These are phyloP conservation scores for Chlorella ohadii DNA, from an alignment of 139 green algal genomes.

Conservation along the genomic window DNA sequence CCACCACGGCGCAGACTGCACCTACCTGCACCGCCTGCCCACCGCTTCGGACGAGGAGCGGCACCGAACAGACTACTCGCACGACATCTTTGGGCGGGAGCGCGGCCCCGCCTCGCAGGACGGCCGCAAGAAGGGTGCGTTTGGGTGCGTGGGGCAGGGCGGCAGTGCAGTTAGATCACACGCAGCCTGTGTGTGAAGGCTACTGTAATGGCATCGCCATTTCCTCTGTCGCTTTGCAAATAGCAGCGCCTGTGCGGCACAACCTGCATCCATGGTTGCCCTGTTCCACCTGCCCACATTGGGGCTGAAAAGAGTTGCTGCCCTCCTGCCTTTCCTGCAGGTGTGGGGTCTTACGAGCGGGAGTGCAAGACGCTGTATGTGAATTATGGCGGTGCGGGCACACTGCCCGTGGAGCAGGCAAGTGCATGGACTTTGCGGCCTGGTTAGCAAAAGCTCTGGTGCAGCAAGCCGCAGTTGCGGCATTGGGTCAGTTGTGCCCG, in stretches of 20 bases:
- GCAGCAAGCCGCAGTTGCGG: slow-evolving; percentile 4
- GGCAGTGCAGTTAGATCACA: background rate
- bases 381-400: slow-evolving; percentile 66
- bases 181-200: too few species aligned
- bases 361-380: slow-evolving; percentile 74
- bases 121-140: slow-evolving; percentile 33
- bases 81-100: slow-evolving; percentile 79
- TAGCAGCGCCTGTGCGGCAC: too few species aligned
- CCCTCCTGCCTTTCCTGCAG: background rate
- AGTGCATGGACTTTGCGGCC: slow-evolving; percentile 1
- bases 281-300: too few species aligned
- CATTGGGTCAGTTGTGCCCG: too few species aligned
- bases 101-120: slow-evolving; percentile 38
- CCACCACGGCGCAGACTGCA: slow-evolving; percentile 67
- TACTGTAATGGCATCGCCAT: too few species aligned
- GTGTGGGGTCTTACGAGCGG: slow-evolving; percentile 62
- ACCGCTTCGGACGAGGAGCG: slow-evolving; percentile 61
- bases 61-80: slow-evolving; percentile 48
- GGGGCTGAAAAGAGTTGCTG: too few species aligned
- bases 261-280: too few species aligned
- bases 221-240: too few species aligned
- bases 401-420: slow-evolving; percentile 48
- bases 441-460: too few species aligned
- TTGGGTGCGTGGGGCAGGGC: background rate
- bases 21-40: slow-evolving; percentile 75